phyloP scores from a whole-genome alignment of 1,284 basidiomycete genomes.

The Takashimella tepidaria region DNA sequence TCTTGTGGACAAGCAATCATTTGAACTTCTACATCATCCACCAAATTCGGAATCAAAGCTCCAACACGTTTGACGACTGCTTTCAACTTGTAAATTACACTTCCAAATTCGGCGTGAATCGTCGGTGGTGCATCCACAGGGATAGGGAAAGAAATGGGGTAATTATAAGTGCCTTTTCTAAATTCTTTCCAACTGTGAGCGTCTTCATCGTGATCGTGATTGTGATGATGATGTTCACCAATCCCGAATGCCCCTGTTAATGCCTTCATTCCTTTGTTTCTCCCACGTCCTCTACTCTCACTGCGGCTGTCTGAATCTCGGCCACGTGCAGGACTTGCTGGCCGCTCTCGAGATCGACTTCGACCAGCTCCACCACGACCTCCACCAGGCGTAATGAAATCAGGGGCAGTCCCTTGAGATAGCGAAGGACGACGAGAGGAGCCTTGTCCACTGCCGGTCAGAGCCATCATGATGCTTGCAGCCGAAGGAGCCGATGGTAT shows the following conservation, averaged over 20 bases:
- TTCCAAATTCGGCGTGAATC: conserved; percentile 71
- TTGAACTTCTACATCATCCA: conserved; percentile 65
- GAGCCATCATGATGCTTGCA: conserved; percentile 7
- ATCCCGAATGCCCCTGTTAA: conserved; percentile 43
- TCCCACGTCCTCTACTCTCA: conserved; percentile 42
- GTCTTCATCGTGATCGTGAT: conserved; percentile 50
- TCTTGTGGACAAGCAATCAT: conserved; percentile 73
- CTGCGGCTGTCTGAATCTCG: conserved; percentile 24
- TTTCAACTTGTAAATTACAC: conserved; percentile 72
- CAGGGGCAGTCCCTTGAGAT: background rate
- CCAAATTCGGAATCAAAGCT: conserved; percentile 68
- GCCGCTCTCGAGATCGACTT: conserved; percentile 23
- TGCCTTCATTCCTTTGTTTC: conserved; percentile 46
- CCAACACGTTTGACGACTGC: conserved; percentile 80
- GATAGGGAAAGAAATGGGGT: conserved; percentile 85
- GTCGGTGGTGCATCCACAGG: conserved; percentile 76
- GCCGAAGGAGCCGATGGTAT: background rate
- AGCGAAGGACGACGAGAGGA: background rate
- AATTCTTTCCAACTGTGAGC: conserved; percentile 77
- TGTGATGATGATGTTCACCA: conserved; percentile 50
- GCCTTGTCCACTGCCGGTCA: conserved; percentile 9
- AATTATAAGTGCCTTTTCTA: conserved; percentile 87
- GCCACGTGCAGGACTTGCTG: conserved; percentile 10
- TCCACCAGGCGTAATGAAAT: conserved; percentile 21
- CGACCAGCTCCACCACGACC: conserved; percentile 33